phyloP scores from a whole-genome alignment of 2,329 filamentous ascomycete species.

The Xylariaceae sp. region DNA sequence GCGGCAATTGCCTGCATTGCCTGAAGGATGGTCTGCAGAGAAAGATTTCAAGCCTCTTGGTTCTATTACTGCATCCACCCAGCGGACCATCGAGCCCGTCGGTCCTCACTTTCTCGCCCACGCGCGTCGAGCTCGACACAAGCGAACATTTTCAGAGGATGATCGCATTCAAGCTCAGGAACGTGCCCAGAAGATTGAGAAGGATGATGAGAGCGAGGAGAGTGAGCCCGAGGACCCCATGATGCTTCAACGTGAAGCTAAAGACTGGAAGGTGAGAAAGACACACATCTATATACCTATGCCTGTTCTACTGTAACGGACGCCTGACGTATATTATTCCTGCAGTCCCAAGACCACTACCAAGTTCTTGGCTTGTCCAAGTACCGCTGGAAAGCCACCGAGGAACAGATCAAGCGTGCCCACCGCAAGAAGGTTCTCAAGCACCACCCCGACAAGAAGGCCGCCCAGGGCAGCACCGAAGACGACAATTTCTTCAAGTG shows the following conservation, averaged over 20 bases:
- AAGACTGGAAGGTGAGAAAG: constrained; percentile 92
- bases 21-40: constrained; percentile 75
- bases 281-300: background rate
- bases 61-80: constrained; percentile 67
- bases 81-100: constrained; percentile 90
- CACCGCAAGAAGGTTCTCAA: constrained; percentile 99
- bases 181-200: constrained; percentile 91
- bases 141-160: constrained; percentile 97
- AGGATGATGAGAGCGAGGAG: constrained; percentile 83
- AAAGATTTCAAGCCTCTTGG: constrained; percentile 88
- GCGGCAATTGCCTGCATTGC: constrained; percentile 67
- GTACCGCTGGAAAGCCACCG: constrained; percentile 86
- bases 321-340: constrained; percentile 7
- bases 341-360: constrained; percentile 90
- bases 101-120: constrained; percentile 97
- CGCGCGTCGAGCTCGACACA: constrained; percentile 89
- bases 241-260: constrained; percentile 88
- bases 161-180: constrained; percentile 95
- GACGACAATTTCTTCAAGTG: constrained; percentile 99
- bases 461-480: constrained; percentile 76
- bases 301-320: background rate
- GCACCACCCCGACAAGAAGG: constrained; percentile 99
- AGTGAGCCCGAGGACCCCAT: constrained; percentile 90
- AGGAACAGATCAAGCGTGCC: constrained; percentile 97
- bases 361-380: constrained; percentile 89